Evolutionary conservation across 306 rosid species (phyloP).

Genomic region (Cicer cuneatum): DNA sequence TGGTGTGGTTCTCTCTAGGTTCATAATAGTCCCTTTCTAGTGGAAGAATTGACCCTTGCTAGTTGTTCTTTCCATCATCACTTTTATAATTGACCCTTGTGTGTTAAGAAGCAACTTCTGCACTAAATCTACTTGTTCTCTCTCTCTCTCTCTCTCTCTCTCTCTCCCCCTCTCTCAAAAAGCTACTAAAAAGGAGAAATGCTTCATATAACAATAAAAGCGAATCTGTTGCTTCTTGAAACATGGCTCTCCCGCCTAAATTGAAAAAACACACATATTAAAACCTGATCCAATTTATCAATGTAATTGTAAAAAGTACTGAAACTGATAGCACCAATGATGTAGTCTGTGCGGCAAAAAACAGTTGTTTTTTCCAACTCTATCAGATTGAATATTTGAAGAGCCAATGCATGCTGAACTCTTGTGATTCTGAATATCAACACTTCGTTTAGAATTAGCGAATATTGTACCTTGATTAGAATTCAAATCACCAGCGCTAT

Average conservation of each 20-base stretch:
- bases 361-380: constrained; percentile 66
- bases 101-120: neutral
- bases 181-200: neutral
- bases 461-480: constrained; percentile 30
- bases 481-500: constrained; percentile 45
- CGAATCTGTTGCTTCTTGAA: neutral
- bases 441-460: constrained; percentile 29
- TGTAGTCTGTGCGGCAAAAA: constrained; percentile 51
- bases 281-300: constrained; percentile 53
- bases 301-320: constrained; percentile 75
- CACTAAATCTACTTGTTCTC: neutral
- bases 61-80: neutral
- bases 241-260: neutral
- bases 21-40: neutral
- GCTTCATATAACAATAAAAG: neutral
- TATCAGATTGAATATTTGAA: constrained; percentile 59
- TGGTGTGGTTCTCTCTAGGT: constrained; percentile 3
- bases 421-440: constrained; percentile 42
- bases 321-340: constrained; percentile 71
- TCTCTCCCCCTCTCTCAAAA: neutral
- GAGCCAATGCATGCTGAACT: constrained; percentile 47
- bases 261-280: neutral
- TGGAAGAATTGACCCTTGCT: neutral
- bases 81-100: neutral
- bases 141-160: neutral